phyloP scores from a whole-genome alignment of 2,329 filamentous ascomycete genomes.

The Hysterium pulicare region DNA sequence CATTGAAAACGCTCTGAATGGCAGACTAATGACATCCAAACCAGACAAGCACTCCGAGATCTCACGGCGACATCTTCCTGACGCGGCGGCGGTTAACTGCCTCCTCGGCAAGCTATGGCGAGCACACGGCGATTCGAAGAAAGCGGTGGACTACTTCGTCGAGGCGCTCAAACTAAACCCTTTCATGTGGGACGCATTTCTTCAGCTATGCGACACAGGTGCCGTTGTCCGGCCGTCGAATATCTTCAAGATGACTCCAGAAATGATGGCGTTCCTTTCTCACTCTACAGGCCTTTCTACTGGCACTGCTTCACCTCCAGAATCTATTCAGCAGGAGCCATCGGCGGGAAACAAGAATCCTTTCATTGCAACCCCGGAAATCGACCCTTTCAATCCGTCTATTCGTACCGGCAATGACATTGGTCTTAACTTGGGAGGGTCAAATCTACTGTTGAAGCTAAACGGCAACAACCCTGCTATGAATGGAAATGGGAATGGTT shows the following conservation, averaged over 20 bases:
- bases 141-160: constrained; percentile 82
- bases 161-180: constrained; percentile 86
- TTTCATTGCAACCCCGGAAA: constrained; percentile 34
- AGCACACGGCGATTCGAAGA: constrained; percentile 73
- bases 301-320: constrained; percentile 13
- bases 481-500: constrained; percentile 15
- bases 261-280: constrained; percentile 54
- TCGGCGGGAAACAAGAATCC: constrained; percentile 21
- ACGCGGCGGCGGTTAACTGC: constrained; percentile 78
- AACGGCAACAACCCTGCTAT: constrained; percentile 40
- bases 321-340: constrained; percentile 14
- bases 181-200: constrained; percentile 98
- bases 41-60: constrained; percentile 70
- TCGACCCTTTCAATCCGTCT: constrained; percentile 46
- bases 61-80: constrained; percentile 70
- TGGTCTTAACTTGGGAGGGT: constrained; percentile 34
- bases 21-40: constrained; percentile 11
- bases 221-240: constrained; percentile 77
- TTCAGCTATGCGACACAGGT: constrained; percentile 77
- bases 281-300: constrained; percentile 19
- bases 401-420: constrained; percentile 28
- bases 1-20: not conserved
- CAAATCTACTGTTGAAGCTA: constrained; percentile 39
- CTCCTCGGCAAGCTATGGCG: constrained; percentile 84
- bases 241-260: constrained; percentile 74